Evolutionary conservation across 2,329 filamentous ascomycete species (phyloP), one percentile per base, ranked within the genome.

Genomic region (Microsporum canis): DNA sequence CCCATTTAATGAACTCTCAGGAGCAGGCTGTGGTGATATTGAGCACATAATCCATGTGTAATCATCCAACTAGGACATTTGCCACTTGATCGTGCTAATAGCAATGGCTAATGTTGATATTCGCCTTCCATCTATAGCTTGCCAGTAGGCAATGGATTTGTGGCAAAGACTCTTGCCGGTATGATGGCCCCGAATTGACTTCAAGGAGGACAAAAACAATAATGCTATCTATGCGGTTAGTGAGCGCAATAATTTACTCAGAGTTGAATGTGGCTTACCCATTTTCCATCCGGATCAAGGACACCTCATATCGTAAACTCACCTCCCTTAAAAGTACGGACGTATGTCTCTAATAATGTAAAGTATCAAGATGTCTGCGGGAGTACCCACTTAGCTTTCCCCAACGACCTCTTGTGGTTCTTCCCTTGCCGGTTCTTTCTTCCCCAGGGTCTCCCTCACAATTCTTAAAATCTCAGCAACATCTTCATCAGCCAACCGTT

Each of bases 401-500:
- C 36, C 49, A 14, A 55, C 12, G 27, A 34, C 38, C 33, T 57
- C 51, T 36, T 29, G 27, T 14, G 55, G 14, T 17, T 41, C 34
- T 41, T 43, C 36, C 23, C 7, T 41, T 56, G 31, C 51, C 47
- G 56, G 60, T 57, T 64, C 60, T 53, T 65, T 58, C 62, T 63
- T 60, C 27, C 65, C 68, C 59, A 77, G 63, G 1, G 69, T 69
- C 64, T 73, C 68, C 61, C 69, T 67, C 62, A 77, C 69, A 63
- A 75, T 71, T 31, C 55, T 64, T 64, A 76, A 63, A 27, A 77
- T 70, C 63, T 65, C 66, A 55, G 63, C 61, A 12, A 76, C 68
- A 65, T 76, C 68, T 51, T 75, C 73, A 59, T 74, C 68, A 14
- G 67, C 69, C 45, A 77, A 67, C 47, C 76, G 67, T 64, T 73